These are phyloP conservation scores for Phytophthora megakarya DNA, from an alignment of 352 stramenopile species.

Conservation along the genomic window DNA sequence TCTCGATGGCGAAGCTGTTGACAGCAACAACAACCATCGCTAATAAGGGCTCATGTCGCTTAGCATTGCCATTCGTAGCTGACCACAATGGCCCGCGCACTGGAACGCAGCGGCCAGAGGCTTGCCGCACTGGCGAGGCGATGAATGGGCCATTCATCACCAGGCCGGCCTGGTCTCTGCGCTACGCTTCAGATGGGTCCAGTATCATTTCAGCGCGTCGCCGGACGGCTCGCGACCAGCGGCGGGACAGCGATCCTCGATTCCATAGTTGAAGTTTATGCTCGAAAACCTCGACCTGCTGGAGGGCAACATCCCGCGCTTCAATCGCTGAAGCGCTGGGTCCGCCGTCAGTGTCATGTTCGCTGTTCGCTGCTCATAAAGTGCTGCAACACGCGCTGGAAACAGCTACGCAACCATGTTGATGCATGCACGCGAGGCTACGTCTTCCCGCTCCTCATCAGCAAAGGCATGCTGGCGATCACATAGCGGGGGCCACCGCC, in stretches of 20 bases:
- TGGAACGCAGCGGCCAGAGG: slow-evolving; percentile 23
- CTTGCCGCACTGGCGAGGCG: slow-evolving; percentile 1
- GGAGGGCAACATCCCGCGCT: too few relatives aligned
- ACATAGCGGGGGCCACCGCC: slow-evolving; percentile 17
- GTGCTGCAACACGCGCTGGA: not conserved
- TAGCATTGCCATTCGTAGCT: slow-evolving; percentile 1
- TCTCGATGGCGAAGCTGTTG: not conserved
- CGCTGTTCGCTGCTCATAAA: not conserved
- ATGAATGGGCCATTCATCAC: too few relatives aligned
- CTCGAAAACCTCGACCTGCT: not conserved
- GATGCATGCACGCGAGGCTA: slow-evolving; percentile 13
- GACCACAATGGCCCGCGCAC: slow-evolving; percentile 8
- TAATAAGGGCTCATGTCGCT: slow-evolving; percentile 10
- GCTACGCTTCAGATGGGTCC: slow-evolving; percentile 31
- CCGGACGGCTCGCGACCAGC: slow-evolving; percentile 19
- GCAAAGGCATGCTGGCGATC: not conserved
- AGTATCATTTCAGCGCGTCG: slow-evolving; percentile 33
- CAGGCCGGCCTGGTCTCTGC: slow-evolving; percentile 20
- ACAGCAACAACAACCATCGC: not conserved
- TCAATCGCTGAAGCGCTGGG: too few relatives aligned
- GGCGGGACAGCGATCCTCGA: slow-evolving; percentile 6
- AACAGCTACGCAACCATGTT: slow-evolving; percentile 7
- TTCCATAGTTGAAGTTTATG: slow-evolving; percentile 17
- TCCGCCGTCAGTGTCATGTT: not conserved
- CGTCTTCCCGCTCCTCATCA: slow-evolving; percentile 4